Conservation (phyloP, 495 filamentous ascomycete species). For the Extremus antarcticus region DNA sequence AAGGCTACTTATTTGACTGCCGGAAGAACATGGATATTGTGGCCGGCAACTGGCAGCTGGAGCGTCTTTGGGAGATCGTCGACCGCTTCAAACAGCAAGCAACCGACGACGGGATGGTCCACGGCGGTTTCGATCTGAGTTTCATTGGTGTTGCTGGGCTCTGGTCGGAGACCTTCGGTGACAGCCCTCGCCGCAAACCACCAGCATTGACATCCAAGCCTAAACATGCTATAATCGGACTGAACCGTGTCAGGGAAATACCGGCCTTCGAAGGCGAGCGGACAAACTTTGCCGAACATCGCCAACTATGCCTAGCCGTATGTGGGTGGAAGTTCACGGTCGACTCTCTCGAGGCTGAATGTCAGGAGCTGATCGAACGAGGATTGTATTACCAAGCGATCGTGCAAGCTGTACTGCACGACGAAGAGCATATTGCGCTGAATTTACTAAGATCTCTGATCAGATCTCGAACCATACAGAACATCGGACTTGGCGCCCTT, state of each 20-base stretch:
- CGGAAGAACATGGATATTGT: constrained; percentile 55
- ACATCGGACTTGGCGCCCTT: constrained; percentile 39
- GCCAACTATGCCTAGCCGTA: constrained; percentile 67
- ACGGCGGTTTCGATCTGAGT: constrained; percentile 64
- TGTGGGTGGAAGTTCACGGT: constrained; percentile 60
- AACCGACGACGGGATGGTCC: constrained; percentile 58
- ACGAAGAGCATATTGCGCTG: constrained; percentile 30
- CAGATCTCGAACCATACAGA: constrained; percentile 24
- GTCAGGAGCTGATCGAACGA: constrained; percentile 43
- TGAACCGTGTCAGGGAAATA: constrained; percentile 34
- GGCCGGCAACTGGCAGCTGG: constrained; percentile 61
- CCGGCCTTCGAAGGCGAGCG: constrained; percentile 40
- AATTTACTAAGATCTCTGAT: constrained; percentile 28
- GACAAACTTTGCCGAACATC: constrained; percentile 60
- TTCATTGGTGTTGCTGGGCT: constrained; percentile 74
- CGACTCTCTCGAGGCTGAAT: constrained; percentile 48
- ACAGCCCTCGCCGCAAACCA: constrained; percentile 18
- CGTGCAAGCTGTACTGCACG: constrained; percentile 32
- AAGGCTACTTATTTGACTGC: constrained; percentile 73
- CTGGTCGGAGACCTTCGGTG: constrained; percentile 69
- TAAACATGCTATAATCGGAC: constrained; percentile 39
- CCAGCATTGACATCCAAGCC: constrained; percentile 22
- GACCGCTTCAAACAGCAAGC: constrained; percentile 34
- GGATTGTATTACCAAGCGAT: constrained; percentile 64
- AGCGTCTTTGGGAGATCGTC: constrained; percentile 54